Evolutionary conservation across 768 basidiomycete species (phyloP).

Genomic region (Trametes gibbosa): DNA sequence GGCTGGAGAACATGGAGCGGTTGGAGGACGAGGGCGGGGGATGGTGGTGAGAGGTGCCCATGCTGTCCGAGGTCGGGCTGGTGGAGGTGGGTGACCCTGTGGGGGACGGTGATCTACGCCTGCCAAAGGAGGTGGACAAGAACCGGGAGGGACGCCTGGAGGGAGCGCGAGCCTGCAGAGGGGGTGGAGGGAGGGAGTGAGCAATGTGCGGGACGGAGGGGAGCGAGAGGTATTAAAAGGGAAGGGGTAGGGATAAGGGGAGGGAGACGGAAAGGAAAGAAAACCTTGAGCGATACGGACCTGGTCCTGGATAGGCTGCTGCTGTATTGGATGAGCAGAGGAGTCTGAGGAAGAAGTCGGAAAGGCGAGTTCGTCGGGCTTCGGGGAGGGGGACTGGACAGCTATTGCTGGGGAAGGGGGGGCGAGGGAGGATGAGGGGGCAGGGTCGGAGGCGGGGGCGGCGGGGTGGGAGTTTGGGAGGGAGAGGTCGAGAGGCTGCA

Average conservation of each 20-base stretch:
- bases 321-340: constrained; percentile 4
- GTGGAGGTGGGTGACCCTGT: constrained; percentile 18
- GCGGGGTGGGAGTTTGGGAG: constrained; percentile 20
- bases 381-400: constrained; percentile 16
- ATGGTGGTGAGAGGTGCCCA: constrained; percentile 12
- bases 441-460: constrained; percentile 3
- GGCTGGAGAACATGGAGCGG: constrained; percentile 22
- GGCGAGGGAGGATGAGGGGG: constrained; percentile 13
- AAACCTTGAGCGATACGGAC: constrained; percentile 23
- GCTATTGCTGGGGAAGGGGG: constrained; percentile 18
- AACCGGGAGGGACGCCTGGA: constrained; percentile 28
- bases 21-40: constrained; percentile 20
- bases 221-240: not conserved
- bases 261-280: not conserved
- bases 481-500: constrained; percentile 30
- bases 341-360: constrained; percentile 4
- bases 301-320: constrained; percentile 24
- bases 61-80: constrained; percentile 16
- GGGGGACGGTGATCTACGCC: constrained; percentile 30
- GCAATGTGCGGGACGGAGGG: constrained; percentile 6
- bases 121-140: constrained; percentile 27
- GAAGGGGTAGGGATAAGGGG: not conserved
- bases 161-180: constrained; percentile 23
- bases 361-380: constrained; percentile 13
- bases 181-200: not conserved